Conservation (phyloP, 192 early-diverging fungal species). For the Umbelopsis ramanniana region DNA sequence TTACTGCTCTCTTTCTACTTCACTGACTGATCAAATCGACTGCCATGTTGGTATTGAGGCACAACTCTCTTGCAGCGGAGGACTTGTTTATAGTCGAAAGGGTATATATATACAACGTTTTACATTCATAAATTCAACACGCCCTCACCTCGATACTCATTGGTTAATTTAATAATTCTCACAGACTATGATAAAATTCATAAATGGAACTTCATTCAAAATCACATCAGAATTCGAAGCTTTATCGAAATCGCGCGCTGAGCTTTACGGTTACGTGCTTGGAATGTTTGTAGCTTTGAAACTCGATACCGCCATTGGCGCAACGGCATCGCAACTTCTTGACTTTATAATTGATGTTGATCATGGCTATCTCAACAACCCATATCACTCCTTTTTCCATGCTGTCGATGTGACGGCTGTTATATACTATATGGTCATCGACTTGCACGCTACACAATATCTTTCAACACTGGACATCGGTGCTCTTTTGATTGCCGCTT, state of each 20-base stretch:
- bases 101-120: constrained; percentile 23
- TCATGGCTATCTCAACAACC: constrained; percentile 71
- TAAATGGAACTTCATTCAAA: constrained; percentile 43
- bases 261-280: constrained; percentile 82
- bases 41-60: constrained; percentile 51
- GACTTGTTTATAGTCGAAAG: constrained; percentile 64
- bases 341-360: constrained; percentile 85
- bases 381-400: constrained; percentile 91
- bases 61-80: constrained; percentile 54
- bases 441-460: constrained; percentile 69
- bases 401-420: constrained; percentile 86
- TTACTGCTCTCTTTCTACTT: neutral
- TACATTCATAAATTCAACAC: neutral
- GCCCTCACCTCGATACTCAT: neutral
- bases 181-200: constrained; percentile 56
- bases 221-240: constrained; percentile 58
- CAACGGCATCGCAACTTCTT: constrained; percentile 69
- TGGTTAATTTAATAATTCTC: neutral
- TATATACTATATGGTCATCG: constrained; percentile 76
- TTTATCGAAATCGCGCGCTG: constrained; percentile 64
- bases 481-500: constrained; percentile 73
- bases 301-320: constrained; percentile 58
- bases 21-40: neutral
- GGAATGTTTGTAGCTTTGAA: constrained; percentile 74
- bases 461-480: constrained; percentile 72